phyloP scores from a whole-genome alignment of 805 yeast species.

The Debaryomyces hansenii region DNA sequence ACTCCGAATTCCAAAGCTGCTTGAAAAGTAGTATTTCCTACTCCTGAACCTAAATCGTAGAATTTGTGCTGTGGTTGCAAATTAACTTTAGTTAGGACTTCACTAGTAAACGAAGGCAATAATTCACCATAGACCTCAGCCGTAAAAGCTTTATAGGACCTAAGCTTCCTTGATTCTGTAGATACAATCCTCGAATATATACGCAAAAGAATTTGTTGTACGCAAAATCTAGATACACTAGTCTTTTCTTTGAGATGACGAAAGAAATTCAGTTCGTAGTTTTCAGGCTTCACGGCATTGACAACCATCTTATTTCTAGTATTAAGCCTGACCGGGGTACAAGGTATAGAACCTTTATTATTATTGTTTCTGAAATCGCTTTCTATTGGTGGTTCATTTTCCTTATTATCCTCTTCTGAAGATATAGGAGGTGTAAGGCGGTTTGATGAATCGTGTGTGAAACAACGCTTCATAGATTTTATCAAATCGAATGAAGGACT shows the following conservation, averaged over 20 bases:
- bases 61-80: constrained; percentile 57
- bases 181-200: constrained; percentile 78
- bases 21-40: constrained; percentile 87
- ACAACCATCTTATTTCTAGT: not conserved
- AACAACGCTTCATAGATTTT: not conserved
- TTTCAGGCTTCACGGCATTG: constrained; percentile 18
- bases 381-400: not conserved
- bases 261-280: constrained; percentile 20
- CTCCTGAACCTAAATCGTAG: constrained; percentile 91
- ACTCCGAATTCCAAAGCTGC: constrained; percentile 88
- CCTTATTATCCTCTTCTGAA: constrained; percentile 7
- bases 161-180: constrained; percentile 63
- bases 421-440: constrained; percentile 7
- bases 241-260: constrained; percentile 17
- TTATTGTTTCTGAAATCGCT: not conserved
- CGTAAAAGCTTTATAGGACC: constrained; percentile 80
- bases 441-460: not conserved
- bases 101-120: constrained; percentile 72
- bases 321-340: not conserved
- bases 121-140: constrained; percentile 91
- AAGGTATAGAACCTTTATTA: not conserved
- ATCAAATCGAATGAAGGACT: not conserved
- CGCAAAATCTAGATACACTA: constrained; percentile 33
- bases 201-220: constrained; percentile 71
- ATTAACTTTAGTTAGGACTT: constrained; percentile 58